Evolutionary conservation across 2,329 filamentous ascomycete genomes (phyloP).

Genomic region (Colletotrichum limetticola): DNA sequence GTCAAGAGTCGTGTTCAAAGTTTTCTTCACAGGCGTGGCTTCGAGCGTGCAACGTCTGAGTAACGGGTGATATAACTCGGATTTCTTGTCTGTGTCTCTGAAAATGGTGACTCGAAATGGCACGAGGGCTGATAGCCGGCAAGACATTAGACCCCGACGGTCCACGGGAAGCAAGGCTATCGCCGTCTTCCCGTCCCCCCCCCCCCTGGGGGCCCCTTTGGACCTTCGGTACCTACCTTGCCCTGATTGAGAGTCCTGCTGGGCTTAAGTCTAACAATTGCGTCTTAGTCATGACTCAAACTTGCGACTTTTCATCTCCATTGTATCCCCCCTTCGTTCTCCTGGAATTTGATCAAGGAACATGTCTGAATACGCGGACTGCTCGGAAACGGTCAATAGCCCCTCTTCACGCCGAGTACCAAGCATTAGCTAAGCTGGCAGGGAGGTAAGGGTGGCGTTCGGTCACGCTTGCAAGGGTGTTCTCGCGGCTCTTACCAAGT

Average conservation of each 20-base stretch:
- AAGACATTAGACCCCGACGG: background rate
- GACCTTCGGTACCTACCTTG: background rate
- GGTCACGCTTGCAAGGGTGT: background rate
- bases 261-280: background rate
- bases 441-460: background rate
- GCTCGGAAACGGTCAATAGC: background rate
- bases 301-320: background rate
- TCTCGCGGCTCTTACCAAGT: background rate
- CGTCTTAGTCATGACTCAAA: background rate
- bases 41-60: background rate
- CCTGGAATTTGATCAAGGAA: background rate
- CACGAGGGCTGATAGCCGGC: background rate
- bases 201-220: background rate
- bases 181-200: background rate
- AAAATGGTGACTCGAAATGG: background rate
- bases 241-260: background rate
- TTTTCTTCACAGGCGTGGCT: background rate
- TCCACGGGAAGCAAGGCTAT: constrained; percentile 4
- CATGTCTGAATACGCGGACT: constrained; percentile 4
- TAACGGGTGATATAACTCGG: background rate
- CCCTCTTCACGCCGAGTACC: background rate
- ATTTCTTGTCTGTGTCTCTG: background rate
- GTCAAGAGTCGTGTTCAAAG: background rate
- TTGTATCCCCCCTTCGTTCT: background rate
- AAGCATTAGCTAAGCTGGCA: background rate